Conservation (phyloP, 495 filamentous ascomycete genomes). For the Penicillium goetzii region DNA sequence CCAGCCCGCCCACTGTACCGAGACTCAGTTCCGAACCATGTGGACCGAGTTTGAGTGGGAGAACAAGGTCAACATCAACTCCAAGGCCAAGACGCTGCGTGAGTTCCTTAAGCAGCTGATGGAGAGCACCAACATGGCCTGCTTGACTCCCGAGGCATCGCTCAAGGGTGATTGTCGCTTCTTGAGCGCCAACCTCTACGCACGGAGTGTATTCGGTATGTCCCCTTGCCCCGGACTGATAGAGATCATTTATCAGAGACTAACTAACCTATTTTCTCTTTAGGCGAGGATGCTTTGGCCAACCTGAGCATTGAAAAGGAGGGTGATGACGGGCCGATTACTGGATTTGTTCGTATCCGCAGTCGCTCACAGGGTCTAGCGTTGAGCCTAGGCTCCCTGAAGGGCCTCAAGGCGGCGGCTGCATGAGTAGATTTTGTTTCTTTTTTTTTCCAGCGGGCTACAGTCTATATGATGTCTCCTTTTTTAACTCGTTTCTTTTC, state of each 20-base stretch:
- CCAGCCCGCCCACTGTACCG: conserved; percentile 92
- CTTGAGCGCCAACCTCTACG: conserved; percentile 95
- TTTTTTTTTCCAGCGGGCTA: conserved; percentile 35
- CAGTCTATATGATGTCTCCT: conserved; percentile 37
- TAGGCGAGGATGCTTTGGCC: conserved; percentile 97
- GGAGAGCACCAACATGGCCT: conserved; percentile 98
- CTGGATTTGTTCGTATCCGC: conserved; percentile 98
- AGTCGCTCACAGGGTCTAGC: conserved; percentile 96
- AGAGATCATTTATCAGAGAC: background rate
- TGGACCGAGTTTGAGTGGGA: conserved; percentile 99
- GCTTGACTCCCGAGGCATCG: conserved; percentile 93
- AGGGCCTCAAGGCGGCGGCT: conserved; percentile 75
- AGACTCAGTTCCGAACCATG: conserved; percentile 99
- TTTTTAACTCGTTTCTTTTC: conserved; percentile 27
- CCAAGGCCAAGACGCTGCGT: conserved; percentile 87
- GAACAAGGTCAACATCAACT: conserved; percentile 99
- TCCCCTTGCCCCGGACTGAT: background rate
- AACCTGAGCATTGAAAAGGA: conserved; percentile 99
- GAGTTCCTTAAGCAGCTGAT: conserved; percentile 95
- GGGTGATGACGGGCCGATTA: conserved; percentile 91
- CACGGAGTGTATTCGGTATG: conserved; percentile 98
- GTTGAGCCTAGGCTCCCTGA: conserved; percentile 89
- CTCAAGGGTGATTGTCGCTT: conserved; percentile 98
- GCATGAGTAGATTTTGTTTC: conserved; percentile 44
- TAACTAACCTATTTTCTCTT: conserved; percentile 7